A percentile compares a stretch with the other conserved stretches of the same genome.
Conservation (phyloP, 176 grass and related monocot species). For the Rhynchospora pubera region DNA sequence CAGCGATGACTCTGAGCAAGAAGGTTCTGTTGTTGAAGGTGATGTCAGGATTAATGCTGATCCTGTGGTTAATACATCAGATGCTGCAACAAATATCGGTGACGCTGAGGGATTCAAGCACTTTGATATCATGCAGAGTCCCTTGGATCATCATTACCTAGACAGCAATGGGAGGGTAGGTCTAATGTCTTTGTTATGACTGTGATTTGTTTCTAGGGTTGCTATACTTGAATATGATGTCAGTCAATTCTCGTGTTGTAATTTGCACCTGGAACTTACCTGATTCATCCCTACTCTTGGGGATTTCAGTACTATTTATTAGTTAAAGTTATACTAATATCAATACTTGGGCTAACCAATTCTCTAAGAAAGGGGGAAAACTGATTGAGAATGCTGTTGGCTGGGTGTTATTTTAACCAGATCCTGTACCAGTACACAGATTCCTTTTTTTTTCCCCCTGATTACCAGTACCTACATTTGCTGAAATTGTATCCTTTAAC, state of each 20-base stretch:
- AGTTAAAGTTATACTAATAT: background rate
- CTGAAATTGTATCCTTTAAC: background rate
- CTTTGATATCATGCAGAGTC: constrained; percentile 78
- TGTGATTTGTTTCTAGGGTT: background rate
- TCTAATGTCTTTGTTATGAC: background rate
- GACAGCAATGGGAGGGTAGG: constrained; percentile 43
- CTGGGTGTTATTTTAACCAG: background rate
- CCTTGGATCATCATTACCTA: constrained; percentile 73
- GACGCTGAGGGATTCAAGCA: constrained; percentile 62
- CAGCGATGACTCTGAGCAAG: constrained; percentile 37
- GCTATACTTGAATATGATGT: background rate
- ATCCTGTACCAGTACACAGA: background rate
- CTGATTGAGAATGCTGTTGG: background rate
- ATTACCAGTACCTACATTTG: background rate
- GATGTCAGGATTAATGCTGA: constrained; percentile 21
- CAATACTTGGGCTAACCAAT: background rate
- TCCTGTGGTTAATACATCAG: constrained; percentile 22
- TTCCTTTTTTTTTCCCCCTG: background rate
- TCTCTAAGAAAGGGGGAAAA: background rate
- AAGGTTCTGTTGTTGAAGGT: constrained; percentile 32
- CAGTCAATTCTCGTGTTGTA: background rate
- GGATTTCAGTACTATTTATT: background rate
- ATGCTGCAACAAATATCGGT: constrained; percentile 21
- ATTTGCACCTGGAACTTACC: constrained; percentile 8
- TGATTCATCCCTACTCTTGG: background rate